A percentile compares a stretch with the other conserved stretches of the same genome.
These are phyloP conservation scores for Cyphellophora europaea DNA, from an alignment of 2,329 filamentous ascomycete genomes.

Conservation along the genomic window DNA sequence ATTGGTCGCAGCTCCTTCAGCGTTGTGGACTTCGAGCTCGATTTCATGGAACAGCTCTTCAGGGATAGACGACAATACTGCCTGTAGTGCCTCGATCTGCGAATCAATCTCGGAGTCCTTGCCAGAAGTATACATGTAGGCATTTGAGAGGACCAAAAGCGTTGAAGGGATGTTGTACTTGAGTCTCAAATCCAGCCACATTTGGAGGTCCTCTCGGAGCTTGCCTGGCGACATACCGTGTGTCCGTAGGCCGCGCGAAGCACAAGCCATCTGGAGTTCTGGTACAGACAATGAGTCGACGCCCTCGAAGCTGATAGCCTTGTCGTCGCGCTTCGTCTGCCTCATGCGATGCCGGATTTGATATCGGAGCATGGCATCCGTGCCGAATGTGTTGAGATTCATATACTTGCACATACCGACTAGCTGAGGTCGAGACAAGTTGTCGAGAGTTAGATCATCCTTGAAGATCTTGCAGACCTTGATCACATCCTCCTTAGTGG, in stretches of 20 bases:
- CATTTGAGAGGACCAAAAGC: conserved; percentile 88
- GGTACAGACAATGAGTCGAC: conserved; percentile 87
- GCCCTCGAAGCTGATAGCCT: conserved; percentile 86
- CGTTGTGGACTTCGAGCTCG: conserved; percentile 92
- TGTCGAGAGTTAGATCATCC: conserved; percentile 94
- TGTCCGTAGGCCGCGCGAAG: conserved; percentile 83
- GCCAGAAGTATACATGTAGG: conserved; percentile 89
- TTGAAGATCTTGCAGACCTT: conserved; percentile 99
- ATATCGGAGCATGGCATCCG: conserved; percentile 95
- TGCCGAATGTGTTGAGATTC: conserved; percentile 94
- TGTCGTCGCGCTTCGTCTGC: conserved; percentile 97
- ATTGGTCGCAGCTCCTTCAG: conserved; percentile 95
- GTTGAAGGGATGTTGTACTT: conserved; percentile 95
- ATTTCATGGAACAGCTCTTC: conserved; percentile 99
- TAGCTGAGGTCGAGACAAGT: conserved; percentile 86
- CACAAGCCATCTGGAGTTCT: conserved; percentile 86
- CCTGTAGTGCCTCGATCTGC: conserved; percentile 86
- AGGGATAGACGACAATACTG: conserved; percentile 86
- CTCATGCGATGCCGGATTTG: conserved; percentile 96
- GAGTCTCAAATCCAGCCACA: conserved; percentile 88
- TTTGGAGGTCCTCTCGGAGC: conserved; percentile 79
- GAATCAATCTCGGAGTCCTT: conserved; percentile 74
- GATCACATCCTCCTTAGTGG: conserved; percentile 84
- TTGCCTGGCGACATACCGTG: conserved; percentile 83
- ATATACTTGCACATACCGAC: conserved; percentile 98